Conservation (phyloP, 805 yeast genomes). For the Zygotorulaspora chibaensis region DNA sequence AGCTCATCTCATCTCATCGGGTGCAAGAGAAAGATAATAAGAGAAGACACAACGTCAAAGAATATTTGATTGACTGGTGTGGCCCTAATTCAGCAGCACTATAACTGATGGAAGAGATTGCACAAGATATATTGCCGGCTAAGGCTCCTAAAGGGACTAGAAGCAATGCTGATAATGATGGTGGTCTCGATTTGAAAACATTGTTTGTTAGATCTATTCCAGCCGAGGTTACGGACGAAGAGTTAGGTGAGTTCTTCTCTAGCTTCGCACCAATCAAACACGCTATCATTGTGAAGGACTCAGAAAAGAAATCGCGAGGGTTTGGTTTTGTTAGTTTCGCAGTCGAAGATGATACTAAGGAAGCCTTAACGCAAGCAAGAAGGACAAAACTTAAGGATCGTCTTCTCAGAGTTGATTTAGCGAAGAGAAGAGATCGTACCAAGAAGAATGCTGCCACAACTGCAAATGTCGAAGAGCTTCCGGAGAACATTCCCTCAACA, state of each 20-base stretch:
- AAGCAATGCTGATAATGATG: constrained; percentile 13
- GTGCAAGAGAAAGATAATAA: background rate
- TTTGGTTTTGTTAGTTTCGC: constrained; percentile 94
- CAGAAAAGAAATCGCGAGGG: constrained; percentile 75
- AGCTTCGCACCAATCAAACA: constrained; percentile 93
- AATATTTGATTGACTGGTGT: background rate
- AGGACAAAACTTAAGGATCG: constrained; percentile 62
- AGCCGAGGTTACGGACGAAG: constrained; percentile 70
- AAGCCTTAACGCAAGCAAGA: constrained; percentile 67
- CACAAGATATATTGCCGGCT: background rate
- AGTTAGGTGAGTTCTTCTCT: constrained; percentile 79
- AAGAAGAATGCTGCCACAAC: constrained; percentile 24
- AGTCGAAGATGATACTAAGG: constrained; percentile 73
- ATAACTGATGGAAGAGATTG: background rate
- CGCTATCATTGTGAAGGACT: constrained; percentile 84
- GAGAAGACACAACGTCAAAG: background rate
- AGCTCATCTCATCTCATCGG: constrained; percentile 10
- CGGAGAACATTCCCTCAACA: constrained; percentile 7
- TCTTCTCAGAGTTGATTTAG: constrained; percentile 73
- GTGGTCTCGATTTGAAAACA: constrained; percentile 45
- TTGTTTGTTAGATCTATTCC: constrained; percentile 87
- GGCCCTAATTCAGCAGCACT: background rate
- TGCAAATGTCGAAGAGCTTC: constrained; percentile 5
- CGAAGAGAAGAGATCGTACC: constrained; percentile 85
- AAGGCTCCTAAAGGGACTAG: background rate